Evolutionary conservation across 306 rosid genomes (phyloP).

Genomic region (Begonia loranthoides): DNA sequence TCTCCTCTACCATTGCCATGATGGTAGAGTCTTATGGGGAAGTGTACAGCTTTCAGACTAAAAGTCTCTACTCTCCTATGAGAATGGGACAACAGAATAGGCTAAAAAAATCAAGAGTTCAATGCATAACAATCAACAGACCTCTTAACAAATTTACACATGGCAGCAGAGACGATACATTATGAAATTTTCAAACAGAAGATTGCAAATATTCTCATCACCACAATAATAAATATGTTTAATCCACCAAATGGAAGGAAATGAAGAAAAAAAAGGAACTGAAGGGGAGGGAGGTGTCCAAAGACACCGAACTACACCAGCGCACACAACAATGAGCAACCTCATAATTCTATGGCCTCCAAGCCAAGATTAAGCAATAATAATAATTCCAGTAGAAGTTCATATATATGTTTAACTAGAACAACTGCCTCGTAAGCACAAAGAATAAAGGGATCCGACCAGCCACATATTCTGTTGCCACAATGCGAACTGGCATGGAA

Average conservation of each 20-base stretch:
- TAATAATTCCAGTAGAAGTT: conserved; percentile 12
- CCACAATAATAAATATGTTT: conserved; percentile 8
- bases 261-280: background rate
- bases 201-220: conserved; percentile 7
- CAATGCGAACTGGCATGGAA: conserved; percentile 10
- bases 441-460: conserved; percentile 23
- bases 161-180: too few species aligned
- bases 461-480: conserved; percentile 7
- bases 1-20: conserved; percentile 16
- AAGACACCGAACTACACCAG: conserved; percentile 13
- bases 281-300: conserved; percentile 1
- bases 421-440: conserved; percentile 17
- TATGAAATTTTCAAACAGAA: too few species aligned
- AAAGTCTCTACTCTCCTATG: too few species aligned
- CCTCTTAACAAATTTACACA: too few species aligned
- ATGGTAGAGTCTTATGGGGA: background rate
- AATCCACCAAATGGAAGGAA: conserved; percentile 12
- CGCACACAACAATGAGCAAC: conserved; percentile 21
- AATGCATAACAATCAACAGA: too few species aligned
- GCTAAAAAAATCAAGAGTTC: too few species aligned
- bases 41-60: too few species aligned
- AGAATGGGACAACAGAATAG: too few species aligned
- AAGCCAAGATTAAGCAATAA: conserved; percentile 12
- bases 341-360: conserved; percentile 16
- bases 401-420: conserved; percentile 17